Evolutionary conservation across 345 rosid species (phyloP).

Genomic region (Pistacia atlantica): DNA sequence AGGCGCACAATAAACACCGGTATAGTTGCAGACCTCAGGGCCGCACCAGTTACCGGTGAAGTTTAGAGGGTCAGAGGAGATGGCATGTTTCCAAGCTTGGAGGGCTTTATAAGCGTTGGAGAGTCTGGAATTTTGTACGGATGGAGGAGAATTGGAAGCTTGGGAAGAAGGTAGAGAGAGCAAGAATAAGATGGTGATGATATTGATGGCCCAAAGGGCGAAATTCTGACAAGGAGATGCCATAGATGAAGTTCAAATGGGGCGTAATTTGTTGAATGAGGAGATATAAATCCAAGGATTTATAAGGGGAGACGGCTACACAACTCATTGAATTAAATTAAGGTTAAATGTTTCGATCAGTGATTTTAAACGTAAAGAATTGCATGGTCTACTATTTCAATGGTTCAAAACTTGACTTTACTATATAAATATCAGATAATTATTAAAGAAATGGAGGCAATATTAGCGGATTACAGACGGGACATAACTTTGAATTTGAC

Average conservation of each 20-base stretch:
- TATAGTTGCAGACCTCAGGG: constrained; percentile 83
- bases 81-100: constrained; percentile 74
- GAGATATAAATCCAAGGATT: neutral
- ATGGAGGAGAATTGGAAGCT: constrained; percentile 5
- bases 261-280: constrained; percentile 7
- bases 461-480: constrained; percentile 31
- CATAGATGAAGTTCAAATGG: neutral
- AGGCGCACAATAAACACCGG: constrained; percentile 78
- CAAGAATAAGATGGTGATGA: constrained; percentile 15
- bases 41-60: constrained; percentile 77
- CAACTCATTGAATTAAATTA: neutral
- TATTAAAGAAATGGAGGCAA: neutral
- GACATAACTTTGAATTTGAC: constrained; percentile 29
- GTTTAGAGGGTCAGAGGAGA: constrained; percentile 63
- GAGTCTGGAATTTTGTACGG: constrained; percentile 65
- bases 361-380: constrained; percentile 3
- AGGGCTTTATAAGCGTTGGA: constrained; percentile 67
- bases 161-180: constrained; percentile 30
- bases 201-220: constrained; percentile 19
- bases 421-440: neutral
- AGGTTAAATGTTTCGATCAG: constrained; percentile 16
- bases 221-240: constrained; percentile 1
- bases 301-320: neutral
- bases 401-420: constrained; percentile 20
- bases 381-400: neutral